phyloP scores from a whole-genome alignment of 2,329 filamentous ascomycete genomes.

The Acrocalymma vagum region DNA sequence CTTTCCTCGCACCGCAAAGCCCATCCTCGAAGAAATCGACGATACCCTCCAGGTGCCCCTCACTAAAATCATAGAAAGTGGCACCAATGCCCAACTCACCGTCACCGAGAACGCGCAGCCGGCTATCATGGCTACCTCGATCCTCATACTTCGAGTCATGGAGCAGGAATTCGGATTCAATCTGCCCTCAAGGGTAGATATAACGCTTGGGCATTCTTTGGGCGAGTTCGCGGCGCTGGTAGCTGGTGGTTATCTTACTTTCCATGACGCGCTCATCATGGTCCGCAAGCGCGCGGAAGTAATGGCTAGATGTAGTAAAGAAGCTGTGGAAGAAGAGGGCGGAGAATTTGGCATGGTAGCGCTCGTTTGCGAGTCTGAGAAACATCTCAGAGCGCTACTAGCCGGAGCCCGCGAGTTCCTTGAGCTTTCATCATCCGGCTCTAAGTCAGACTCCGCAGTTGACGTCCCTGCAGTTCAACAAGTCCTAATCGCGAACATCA shows the following conservation, averaged over 20 bases:
- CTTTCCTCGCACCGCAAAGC: slow-evolving; percentile 79
- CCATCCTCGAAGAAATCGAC: slow-evolving; percentile 89
- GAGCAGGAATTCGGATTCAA: slow-evolving; percentile 86
- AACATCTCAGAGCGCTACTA: slow-evolving; percentile 75
- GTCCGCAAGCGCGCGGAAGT: slow-evolving; percentile 80
- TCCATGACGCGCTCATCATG: slow-evolving; percentile 79
- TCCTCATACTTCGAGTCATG: slow-evolving; percentile 87
- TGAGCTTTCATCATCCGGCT: slow-evolving; percentile 70
- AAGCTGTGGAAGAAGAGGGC: slow-evolving; percentile 71
- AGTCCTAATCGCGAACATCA: slow-evolving; percentile 91
- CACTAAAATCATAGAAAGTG: slow-evolving; percentile 79
- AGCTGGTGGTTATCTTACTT: slow-evolving; percentile 80
- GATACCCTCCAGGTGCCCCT: slow-evolving; percentile 76
- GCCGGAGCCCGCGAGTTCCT: slow-evolving; percentile 81
- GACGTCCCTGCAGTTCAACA: slow-evolving; percentile 81
- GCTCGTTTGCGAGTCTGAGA: slow-evolving; percentile 80
- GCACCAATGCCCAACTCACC: slow-evolving; percentile 79
- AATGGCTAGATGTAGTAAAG: slow-evolving; percentile 79
- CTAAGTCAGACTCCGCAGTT: slow-evolving; percentile 72
- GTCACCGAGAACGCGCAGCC: slow-evolving; percentile 89
- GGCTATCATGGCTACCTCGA: slow-evolving; percentile 93
- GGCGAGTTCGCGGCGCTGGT: slow-evolving; percentile 94
- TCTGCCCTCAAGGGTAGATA: slow-evolving; percentile 74
- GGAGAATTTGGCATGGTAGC: slow-evolving; percentile 96
- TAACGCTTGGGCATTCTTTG: slow-evolving; percentile 88